phyloP scores from a whole-genome alignment of 2,329 filamentous ascomycete genomes.

The Catunica adiposa region DNA sequence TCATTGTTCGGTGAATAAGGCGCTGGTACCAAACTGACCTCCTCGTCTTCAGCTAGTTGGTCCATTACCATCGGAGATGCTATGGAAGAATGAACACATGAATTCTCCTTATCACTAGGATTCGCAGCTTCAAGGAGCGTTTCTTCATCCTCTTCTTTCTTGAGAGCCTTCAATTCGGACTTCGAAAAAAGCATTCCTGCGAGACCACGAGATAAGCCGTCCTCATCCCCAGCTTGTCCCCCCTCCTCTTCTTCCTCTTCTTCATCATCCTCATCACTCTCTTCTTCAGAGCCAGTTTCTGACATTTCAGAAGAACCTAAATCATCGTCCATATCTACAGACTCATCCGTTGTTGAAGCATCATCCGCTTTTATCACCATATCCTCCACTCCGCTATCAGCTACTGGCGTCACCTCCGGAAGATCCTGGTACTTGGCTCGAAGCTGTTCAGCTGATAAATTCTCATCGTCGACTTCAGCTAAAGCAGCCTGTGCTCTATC shows the following conservation, averaged over 20 bases:
- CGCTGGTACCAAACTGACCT: conserved; percentile 14
- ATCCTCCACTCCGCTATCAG: not conserved
- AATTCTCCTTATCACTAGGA: not conserved
- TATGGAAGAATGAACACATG: not conserved
- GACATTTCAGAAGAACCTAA: conserved; percentile 26
- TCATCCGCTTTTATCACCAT: conserved; percentile 17
- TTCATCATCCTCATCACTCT: conserved; percentile 30
- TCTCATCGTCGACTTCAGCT: conserved; percentile 42
- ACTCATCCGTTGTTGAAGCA: conserved; percentile 17
- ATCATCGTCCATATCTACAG: conserved; percentile 32
- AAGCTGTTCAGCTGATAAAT: conserved; percentile 52
- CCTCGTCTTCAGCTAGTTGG: conserved; percentile 15
- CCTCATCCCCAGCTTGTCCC: conserved; percentile 21
- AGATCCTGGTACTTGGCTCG: conserved; percentile 52
- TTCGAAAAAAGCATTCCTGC: conserved; percentile 43
- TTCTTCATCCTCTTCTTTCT: conserved; percentile 23
- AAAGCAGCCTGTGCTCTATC: conserved; percentile 26
- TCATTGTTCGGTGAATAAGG: not conserved
- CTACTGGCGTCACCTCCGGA: conserved; percentile 22
- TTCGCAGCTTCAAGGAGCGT: not conserved
- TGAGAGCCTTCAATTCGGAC: conserved; percentile 37
- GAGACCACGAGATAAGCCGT: conserved; percentile 30
- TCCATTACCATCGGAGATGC: conserved; percentile 14
- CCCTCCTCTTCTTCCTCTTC: conserved; percentile 26
- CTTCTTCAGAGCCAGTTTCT: conserved; percentile 29